Evolutionary conservation across 1,284 basidiomycete genomes (phyloP), one percentile per base, ranked within the genome.

Genomic region (Trichosporon asahii): DNA sequence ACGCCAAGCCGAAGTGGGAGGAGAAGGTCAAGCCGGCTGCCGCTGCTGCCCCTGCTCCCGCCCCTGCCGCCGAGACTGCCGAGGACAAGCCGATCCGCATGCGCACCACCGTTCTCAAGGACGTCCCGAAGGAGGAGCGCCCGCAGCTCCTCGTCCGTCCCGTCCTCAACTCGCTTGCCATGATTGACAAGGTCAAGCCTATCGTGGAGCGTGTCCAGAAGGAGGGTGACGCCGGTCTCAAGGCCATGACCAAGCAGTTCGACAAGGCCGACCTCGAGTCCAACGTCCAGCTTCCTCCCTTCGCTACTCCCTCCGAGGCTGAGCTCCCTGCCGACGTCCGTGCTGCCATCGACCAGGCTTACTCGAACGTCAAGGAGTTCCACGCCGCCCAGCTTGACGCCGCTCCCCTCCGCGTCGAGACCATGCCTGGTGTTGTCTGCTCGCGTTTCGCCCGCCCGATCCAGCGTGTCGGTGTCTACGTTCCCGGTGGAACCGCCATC

Each of bases 401-500:
- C 63, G 86, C 88, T 44, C 86, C 90, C 25, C 86, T 99, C 61
- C 87, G 89, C 11, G 93, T 99, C 15, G 94, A 98, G 84, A 99
- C 97, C 7, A 98, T 95, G 93, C 95, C 96, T 1, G 97, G 97
- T 9, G 95, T 99, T 31, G 90, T 93, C 1, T 98, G 95, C 84
- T 91, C 93, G 55, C 89, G 97, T 57, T 98, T 99, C 82, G 91
- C 94, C 2, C 89, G 94, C 57, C 91, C 97, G 12, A 96, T 99
- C 78, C 90, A 93, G 69, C 90, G 95, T 33, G 97, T 99, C 35
- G 97, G 97, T 44, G 85, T 99, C 66, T 99, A 99, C 84, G 93
- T 99, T 1, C 97, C 97, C 1, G 97, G 97, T 31, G 97, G 97
- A 40, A 98, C 96, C 1, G 97, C 97, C 1, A 89, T 99, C 63